Evolutionary conservation across 2,329 filamentous ascomycete species (phyloP), one percentile per base, ranked within the genome.

Genomic region (Calonectria leucothoes): DNA sequence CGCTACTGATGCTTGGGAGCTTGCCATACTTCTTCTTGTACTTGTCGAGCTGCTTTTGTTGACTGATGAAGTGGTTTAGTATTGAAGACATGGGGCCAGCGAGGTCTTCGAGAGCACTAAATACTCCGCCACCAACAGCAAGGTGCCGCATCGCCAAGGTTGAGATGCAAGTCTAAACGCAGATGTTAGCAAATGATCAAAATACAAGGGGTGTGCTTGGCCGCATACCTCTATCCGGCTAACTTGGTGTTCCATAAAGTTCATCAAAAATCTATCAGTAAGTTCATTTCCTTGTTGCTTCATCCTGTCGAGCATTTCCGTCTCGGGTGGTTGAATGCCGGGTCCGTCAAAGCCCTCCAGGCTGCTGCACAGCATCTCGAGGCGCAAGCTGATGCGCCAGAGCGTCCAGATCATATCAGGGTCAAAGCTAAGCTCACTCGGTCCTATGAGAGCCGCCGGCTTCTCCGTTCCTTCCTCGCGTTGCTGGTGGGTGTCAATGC

Each of bases 191-290:
- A 59, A 31, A 68, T n/a, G 6, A 29, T 27, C n/a, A 31, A 63
- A 17, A 25, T 15, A 20, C 4, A 42, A 12, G 11, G n/a, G n/a
- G 10, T 20, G 17, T 29, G 14, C 27, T 27, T 31, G 15, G 12
- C 39, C 71, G 66, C 93, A 85, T 88, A 97, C 95, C 92, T 99
- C 97, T 83, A 99, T 97, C 81, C 97, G 92, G 83, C 94, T 96
- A 78, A 99, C 94, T 89, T 98, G 95, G 82, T 98, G 96, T 83
- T 98, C 96, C 83, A 98, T 90, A 81, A 99, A 95, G 81, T 95
- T 95, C 70, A 98, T 86, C 84, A 98, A 87, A 84, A 98, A 96
- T 67, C 91, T 89, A 87, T 98, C 97, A 33, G 96, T 95, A 68
- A 98, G 91, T 82, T 98, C 95, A 14, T 95, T 95, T 65, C 94